Evolutionary conservation across 1,284 basidiomycete genomes (phyloP).

Genomic region (Puccinia horiana): DNA sequence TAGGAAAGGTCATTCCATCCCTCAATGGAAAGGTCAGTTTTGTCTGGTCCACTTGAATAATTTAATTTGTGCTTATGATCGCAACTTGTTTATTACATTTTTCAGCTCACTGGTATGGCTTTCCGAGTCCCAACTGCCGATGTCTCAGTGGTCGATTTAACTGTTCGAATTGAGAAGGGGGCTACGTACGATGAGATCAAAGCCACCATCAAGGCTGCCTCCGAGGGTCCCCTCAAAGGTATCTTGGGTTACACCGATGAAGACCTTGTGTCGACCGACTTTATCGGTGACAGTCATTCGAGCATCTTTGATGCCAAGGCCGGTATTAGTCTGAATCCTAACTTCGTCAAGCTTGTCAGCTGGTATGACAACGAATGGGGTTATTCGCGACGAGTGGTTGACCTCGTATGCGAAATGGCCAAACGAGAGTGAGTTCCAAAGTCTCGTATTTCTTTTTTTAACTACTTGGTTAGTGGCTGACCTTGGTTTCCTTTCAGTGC

Average conservation of each 20-base stretch:
- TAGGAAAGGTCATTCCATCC: slow-evolving; percentile 96
- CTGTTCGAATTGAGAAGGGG: slow-evolving; percentile 84
- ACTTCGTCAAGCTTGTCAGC: slow-evolving; percentile 92
- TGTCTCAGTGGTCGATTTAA: slow-evolving; percentile 98
- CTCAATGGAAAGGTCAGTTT: slow-evolving; percentile 90
- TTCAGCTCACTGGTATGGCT: slow-evolving; percentile 71
- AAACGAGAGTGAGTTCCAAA: slow-evolving; percentile 56
- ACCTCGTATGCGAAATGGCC: slow-evolving; percentile 81
- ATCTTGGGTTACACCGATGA: slow-evolving; percentile 96
- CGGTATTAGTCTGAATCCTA: slow-evolving; percentile 87
- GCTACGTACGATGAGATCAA: slow-evolving; percentile 77
- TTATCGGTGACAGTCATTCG: slow-evolving; percentile 75
- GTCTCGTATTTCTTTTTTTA: neutral
- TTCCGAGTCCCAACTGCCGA: slow-evolving; percentile 98
- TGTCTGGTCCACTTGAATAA: neutral
- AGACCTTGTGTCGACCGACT: slow-evolving; percentile 90
- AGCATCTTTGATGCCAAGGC: slow-evolving; percentile 84
- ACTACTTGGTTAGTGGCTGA: slow-evolving; percentile 8
- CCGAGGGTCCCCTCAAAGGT: slow-evolving; percentile 71
- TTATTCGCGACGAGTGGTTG: slow-evolving; percentile 91
- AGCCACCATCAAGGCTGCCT: slow-evolving; percentile 77
- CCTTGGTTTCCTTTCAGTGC: slow-evolving; percentile 34
- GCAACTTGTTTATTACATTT: neutral
- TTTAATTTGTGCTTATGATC: slow-evolving; percentile 40
- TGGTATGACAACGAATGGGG: slow-evolving; percentile 88